Evolutionary conservation across 1,284 basidiomycete genomes (phyloP), one percentile per base, ranked within the genome.

Genomic region (Testicularia cyperi): DNA sequence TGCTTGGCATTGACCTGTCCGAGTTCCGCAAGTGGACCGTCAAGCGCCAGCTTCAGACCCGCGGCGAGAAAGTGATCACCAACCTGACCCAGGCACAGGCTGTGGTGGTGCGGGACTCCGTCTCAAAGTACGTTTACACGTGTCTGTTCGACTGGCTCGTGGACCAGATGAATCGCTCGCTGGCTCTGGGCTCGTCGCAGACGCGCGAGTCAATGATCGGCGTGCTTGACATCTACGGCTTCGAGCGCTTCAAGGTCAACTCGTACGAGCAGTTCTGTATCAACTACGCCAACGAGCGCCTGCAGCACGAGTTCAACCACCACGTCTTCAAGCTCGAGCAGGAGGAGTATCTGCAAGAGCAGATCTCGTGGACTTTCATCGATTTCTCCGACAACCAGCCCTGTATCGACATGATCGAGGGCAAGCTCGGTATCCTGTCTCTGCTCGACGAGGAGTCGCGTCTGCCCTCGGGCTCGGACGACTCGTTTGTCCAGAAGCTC

Each of bases 201-300:
- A 83, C 85, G 32, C 90, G 91, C 19, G 89, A 92, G 77, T 96
- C 92, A 84, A 98, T 98, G 80, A 99, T 99, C 65, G 95, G 95
- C 73, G 95, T 99, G 4, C 80, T 99, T 71, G 95, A 98, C 69
- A 83, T 83, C 60, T 79, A 81, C 78, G 72, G 75, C 70, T 78
- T 74, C 43, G 72, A 74, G 52, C 74, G 65, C 42, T 77, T 78
- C 48, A 77, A 78, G 57, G 55, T 64, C 41, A 96, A 96, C 79
- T 95, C 91, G 9, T 98, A 97, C 75, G 95, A 99, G 78, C 95
- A 99, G 80, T 98, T 98, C 80, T 96, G 92, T 78, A 99, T 99
- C 81, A 98, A 99, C 77, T 98, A 97, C 78, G 95, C 95, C 33
- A 98, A 99, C 73, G 95, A 98, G 79, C 97, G 98, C 77, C 78